A percentile compares a stretch with the other conserved stretches of the same genome.
Evolutionary conservation across 192 early-diverging fungal genomes (phyloP).

Genomic region (Entomortierella lignicola): DNA sequence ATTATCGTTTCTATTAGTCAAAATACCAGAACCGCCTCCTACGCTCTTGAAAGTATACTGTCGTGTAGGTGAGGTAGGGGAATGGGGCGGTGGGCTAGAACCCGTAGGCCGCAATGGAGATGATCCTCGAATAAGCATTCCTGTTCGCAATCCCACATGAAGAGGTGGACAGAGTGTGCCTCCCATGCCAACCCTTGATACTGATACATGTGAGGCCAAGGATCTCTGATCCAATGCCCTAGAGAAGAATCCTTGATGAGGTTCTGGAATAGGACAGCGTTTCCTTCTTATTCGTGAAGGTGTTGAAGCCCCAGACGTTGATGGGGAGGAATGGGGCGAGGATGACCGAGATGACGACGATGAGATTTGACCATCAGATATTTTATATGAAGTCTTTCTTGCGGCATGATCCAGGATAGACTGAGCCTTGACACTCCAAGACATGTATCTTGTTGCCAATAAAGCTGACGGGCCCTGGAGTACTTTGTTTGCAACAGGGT

Average conservation of each 20-base stretch:
- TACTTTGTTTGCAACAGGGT: conserved; percentile 33
- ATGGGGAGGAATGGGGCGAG: conserved; percentile 38
- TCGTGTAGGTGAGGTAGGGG: conserved; percentile 10
- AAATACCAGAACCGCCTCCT: not conserved
- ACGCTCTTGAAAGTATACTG: conserved; percentile 30
- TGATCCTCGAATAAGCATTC: conserved; percentile 46
- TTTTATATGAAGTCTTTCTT: conserved; percentile 4
- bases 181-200: conserved; percentile 46
- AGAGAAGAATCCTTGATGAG: conserved; percentile 51
- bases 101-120: conserved; percentile 29
- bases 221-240: conserved; percentile 46
- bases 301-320: conserved; percentile 42
- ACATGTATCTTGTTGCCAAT: conserved; percentile 32
- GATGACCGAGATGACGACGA: conserved; percentile 25
- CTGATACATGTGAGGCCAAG: conserved; percentile 50
- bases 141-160: conserved; percentile 34
- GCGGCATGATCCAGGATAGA: conserved; percentile 45
- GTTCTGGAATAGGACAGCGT: conserved; percentile 44
- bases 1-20: conserved; percentile 10
- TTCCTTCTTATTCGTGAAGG: conserved; percentile 33
- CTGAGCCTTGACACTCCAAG: conserved; percentile 54
- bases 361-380: conserved; percentile 14
- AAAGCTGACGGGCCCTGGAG: conserved; percentile 37
- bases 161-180: conserved; percentile 37
- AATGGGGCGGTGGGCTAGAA: not conserved